Conservation (phyloP, 768 basidiomycete species). For the Leccinum truebloodii region DNA sequence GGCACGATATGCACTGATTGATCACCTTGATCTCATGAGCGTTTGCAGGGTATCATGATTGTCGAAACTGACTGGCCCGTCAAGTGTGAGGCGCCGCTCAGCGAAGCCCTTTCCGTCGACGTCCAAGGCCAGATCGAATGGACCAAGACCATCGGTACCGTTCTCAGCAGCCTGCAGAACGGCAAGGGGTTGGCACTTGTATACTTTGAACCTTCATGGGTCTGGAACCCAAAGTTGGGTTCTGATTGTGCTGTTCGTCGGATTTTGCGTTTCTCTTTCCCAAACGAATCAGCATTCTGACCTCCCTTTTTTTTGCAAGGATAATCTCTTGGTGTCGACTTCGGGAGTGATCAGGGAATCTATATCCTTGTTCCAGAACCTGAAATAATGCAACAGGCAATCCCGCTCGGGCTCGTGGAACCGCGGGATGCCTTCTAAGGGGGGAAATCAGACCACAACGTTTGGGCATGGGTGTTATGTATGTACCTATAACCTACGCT, state of each 20-base stretch:
- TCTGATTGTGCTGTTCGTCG: constrained; percentile 16
- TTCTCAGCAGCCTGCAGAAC: background rate
- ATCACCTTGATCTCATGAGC: constrained; percentile 1
- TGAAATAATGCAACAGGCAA: background rate
- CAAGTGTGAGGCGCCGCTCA: constrained; percentile 3
- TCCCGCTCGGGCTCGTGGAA: background rate
- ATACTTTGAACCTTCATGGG: constrained; percentile 17
- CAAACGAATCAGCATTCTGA: background rate
- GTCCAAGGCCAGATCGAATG: constrained; percentile 12
- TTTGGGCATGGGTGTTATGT: background rate
- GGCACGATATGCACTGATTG: background rate
- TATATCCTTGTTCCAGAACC: background rate
- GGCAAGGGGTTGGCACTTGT: constrained; percentile 13
- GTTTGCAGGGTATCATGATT: constrained; percentile 12
- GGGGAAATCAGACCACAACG: background rate
- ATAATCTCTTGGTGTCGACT: constrained; percentile 10
- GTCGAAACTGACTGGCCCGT: constrained; percentile 16
- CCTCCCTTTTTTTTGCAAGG: background rate
- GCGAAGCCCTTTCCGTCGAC: constrained; percentile 11
- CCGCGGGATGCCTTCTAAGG: background rate
- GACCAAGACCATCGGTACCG: background rate
- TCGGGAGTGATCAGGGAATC: constrained; percentile 8
- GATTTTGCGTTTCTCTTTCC: background rate
- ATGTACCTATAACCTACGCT: too few relatives aligned
- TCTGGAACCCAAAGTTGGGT: constrained; percentile 2